Base-by-base conservation (phyloP, 805 yeast genomes). In the Saturnispora sekii region DNA sequence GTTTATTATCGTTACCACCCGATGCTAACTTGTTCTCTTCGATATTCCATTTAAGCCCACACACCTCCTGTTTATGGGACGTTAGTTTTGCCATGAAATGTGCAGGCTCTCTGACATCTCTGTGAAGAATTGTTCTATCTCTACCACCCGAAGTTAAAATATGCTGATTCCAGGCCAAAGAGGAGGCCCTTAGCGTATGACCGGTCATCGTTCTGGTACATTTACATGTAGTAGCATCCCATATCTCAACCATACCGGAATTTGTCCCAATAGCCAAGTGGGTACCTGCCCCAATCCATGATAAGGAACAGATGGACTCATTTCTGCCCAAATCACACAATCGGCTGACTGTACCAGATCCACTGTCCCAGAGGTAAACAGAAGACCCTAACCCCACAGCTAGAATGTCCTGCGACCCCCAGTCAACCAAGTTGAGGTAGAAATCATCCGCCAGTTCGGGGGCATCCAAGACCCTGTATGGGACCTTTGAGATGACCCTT, bases 391-490 rank as follows among this genome's bases (percentile, higher is more conserved):
- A 68, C 0, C 96, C 97, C 6, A 93, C 97, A 2, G 90, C 96
- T 35, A 93, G 66, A 31, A 84, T 67, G 61, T 90, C 95, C 47
- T 81, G 86, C 21, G 86, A 76, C 0, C 97, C 95, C 98, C 98
- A 90, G 60, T 93, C 97, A 1, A 93, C 84, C 46, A 93, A 69
- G 55, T 93, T 93, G 41, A 88, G 71, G 60, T 90, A 90, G 58
- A 89, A 90, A 60, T 90, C 97, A 60, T 93, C 97, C 5, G 87
- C 87, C 17, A 93, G 68, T 40, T 87, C 95, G 0, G 97, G 98
- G 0, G 98, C 98, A 65, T 90, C 98, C 37, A 90, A 72, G 5
- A 90, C 97, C 45, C 96, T 72, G 57, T 83, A 88, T 0, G 98
- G 97, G 1, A 88, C 85, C 57, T 84, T 85, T 3, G 93, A 72